Evolutionary conservation across 2,329 filamentous ascomycete genomes (phyloP).

Genomic region (Paramyrothecium sp.): DNA sequence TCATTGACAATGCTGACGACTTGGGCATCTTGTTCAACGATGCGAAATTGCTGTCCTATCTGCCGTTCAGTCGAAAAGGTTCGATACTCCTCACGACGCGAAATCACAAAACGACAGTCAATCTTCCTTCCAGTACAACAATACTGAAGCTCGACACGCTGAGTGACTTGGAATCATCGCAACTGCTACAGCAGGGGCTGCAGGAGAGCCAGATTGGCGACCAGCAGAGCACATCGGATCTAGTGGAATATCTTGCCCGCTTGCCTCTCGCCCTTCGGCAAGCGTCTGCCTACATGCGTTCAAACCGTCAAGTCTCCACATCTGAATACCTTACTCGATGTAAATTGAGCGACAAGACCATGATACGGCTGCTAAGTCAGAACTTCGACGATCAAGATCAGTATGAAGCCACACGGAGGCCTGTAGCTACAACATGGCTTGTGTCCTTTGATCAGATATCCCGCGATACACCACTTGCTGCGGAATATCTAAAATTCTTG

Average conservation of each 20-base stretch:
- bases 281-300: neutral
- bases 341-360: slow-evolving; percentile 10
- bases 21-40: slow-evolving; percentile 21
- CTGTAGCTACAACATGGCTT: slow-evolving; percentile 29
- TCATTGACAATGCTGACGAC: slow-evolving; percentile 45
- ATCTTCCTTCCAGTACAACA: neutral
- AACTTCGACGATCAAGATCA: slow-evolving; percentile 26
- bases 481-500: slow-evolving; percentile 24
- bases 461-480: slow-evolving; percentile 18
- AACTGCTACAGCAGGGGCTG: neutral
- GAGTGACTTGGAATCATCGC: neutral
- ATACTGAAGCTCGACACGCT: neutral
- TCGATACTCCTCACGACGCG: neutral
- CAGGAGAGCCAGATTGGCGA: too few species aligned
- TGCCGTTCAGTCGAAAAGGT: neutral
- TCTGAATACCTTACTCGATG: neutral
- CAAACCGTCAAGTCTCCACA: neutral
- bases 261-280: too few species aligned
- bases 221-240: too few species aligned
- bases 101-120: neutral
- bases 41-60: neutral
- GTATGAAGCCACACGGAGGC: slow-evolving; percentile 22
- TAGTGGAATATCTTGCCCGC: too few species aligned
- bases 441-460: slow-evolving; percentile 30
- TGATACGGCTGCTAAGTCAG: slow-evolving; percentile 20